These are phyloP conservation scores for Penicillium simplicissimum DNA, from an alignment of 495 filamentous ascomycete species.

Conservation along the genomic window DNA sequence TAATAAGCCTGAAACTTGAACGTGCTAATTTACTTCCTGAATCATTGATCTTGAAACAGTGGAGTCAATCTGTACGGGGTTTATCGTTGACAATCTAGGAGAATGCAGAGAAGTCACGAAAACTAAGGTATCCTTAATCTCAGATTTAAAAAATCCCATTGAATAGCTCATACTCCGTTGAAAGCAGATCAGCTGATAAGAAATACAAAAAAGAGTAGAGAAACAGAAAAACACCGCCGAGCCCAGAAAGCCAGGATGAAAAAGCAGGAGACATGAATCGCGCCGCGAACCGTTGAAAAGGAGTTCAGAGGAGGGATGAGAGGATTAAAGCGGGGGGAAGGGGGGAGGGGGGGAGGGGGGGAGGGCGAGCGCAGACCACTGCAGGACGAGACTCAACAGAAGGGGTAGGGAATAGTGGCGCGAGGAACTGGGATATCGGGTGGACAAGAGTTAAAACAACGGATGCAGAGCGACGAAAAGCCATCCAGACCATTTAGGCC, in stretches of 20 bases:
- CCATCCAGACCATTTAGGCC: slow-evolving; percentile 3
- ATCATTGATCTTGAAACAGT: too few relatives aligned
- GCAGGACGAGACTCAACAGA: neutral
- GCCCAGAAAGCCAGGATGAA: slow-evolving; percentile 8
- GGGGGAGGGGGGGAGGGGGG: neutral
- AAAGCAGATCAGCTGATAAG: neutral
- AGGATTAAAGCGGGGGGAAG: neutral
- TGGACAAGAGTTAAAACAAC: slow-evolving; percentile 6
- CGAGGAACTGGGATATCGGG: slow-evolving; percentile 27
- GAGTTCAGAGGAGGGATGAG: slow-evolving; percentile 27
- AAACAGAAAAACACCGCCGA: slow-evolving; percentile 21
- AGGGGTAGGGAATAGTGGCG: neutral
- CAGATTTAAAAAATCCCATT: neutral
- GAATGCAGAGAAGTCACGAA: neutral
- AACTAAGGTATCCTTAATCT: neutral
- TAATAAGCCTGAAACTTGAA: too few relatives aligned
- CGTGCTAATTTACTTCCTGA: too few relatives aligned
- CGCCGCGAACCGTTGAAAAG: slow-evolving; percentile 31
- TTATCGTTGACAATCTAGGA: too few relatives aligned
- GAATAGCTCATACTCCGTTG: neutral
- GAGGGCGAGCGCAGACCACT: neutral
- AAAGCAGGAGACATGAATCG: slow-evolving; percentile 13
- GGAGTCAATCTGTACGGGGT: too few relatives aligned
- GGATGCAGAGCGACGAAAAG: neutral
- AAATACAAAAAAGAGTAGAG: neutral